phyloP scores from a whole-genome alignment of 2,329 filamentous ascomycete species.

The Fusarium buharicum region DNA sequence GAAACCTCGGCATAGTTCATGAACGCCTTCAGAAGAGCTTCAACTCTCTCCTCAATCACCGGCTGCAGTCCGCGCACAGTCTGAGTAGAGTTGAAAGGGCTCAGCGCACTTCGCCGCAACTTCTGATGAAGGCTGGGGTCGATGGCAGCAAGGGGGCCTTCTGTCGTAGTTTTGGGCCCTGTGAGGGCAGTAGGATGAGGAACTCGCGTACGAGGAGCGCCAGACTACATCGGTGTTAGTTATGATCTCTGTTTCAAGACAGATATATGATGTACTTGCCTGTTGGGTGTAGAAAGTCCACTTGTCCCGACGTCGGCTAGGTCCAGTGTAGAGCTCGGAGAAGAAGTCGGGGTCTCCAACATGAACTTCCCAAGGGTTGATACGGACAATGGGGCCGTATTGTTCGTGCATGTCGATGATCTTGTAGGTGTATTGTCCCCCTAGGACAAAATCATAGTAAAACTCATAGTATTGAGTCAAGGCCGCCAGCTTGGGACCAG shows the following conservation, averaged over 20 bases:
- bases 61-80: constrained; percentile 53
- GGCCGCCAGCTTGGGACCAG: constrained; percentile 54
- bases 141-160: constrained; percentile 50
- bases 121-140: constrained; percentile 49
- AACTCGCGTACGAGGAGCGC: constrained; percentile 47
- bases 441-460: constrained; percentile 56
- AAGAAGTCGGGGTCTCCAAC: constrained; percentile 53
- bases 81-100: constrained; percentile 52
- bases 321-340: constrained; percentile 52
- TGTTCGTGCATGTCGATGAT: constrained; percentile 55
- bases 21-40: constrained; percentile 49
- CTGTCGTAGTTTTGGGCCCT: constrained; percentile 40
- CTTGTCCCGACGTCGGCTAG: constrained; percentile 47
- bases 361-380: constrained; percentile 55
- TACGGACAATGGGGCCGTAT: constrained; percentile 56
- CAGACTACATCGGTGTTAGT: constrained; percentile 45
- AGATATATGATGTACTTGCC: constrained; percentile 36
- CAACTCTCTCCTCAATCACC: constrained; percentile 51
- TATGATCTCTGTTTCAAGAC: neutral
- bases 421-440: constrained; percentile 56
- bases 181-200: constrained; percentile 27
- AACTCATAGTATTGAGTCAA: constrained; percentile 55
- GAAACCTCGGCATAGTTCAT: constrained; percentile 43
- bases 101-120: constrained; percentile 50
- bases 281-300: constrained; percentile 52